A percentile compares a stretch with the other conserved stretches of the same genome.
Evolutionary conservation across 306 rosid species (phyloP).

Genomic region (Prunus mongolica): DNA sequence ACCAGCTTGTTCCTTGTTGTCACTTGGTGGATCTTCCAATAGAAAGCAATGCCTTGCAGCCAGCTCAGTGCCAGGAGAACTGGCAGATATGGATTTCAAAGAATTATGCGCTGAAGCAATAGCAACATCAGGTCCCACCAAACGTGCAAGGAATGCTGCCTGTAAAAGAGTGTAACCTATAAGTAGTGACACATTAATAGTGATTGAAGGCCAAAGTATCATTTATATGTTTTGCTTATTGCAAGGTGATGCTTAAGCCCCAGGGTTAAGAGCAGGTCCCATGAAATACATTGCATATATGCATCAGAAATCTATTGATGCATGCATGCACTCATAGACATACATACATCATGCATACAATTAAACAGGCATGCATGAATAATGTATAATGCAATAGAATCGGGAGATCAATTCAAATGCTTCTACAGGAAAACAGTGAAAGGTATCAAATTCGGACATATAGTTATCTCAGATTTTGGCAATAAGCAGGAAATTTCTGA

Average conservation of each 20-base stretch:
- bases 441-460: not conserved
- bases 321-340: not conserved
- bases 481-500: not conserved
- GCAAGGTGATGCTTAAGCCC: conserved; percentile 1
- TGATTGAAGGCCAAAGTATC: not conserved
- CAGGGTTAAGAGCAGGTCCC: not conserved
- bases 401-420: not conserved
- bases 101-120: conserved; percentile 77
- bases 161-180: conserved; percentile 30
- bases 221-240: not conserved
- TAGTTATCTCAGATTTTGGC: not conserved
- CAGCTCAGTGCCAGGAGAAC: conserved; percentile 63
- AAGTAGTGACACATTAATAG: not conserved
- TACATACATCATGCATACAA: not conserved
- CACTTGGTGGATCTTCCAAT: conserved; percentile 73
- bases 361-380: not conserved
- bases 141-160: conserved; percentile 72
- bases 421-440: not conserved
- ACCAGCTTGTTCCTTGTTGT: conserved; percentile 42
- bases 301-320: not conserved
- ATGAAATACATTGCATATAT: not conserved
- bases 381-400: not conserved
- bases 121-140: conserved; percentile 76
- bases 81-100: conserved; percentile 58
- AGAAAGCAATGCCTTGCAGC: conserved; percentile 73